Percentiles rank a stretch among this genome's conserved stretches.
Conservation (phyloP, 1,284 basidiomycete species). For the Ganoderma multipileum region DNA sequence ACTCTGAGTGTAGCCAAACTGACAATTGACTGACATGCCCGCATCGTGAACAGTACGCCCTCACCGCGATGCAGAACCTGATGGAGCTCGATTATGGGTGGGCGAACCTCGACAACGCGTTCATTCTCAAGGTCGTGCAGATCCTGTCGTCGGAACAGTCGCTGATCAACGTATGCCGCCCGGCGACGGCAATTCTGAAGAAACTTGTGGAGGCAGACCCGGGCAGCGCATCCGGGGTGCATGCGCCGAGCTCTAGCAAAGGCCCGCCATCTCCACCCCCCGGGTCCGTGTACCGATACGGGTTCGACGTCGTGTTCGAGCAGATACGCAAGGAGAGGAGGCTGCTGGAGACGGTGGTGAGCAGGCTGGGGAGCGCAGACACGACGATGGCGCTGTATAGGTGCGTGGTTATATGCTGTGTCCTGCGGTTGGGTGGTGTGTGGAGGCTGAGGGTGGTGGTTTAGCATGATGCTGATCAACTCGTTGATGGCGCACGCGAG, state of each 20-base stretch:
- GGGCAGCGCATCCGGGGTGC: conserved; percentile 61
- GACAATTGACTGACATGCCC: background rate
- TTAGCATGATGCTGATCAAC: conserved; percentile 89
- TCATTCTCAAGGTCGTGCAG: conserved; percentile 82
- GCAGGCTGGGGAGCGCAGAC: conserved; percentile 81
- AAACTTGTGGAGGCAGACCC: conserved; percentile 87
- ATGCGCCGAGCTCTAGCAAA: conserved; percentile 67
- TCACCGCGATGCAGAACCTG: conserved; percentile 85
- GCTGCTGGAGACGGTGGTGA: conserved; percentile 80
- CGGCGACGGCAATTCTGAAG: conserved; percentile 93
- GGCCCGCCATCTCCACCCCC: conserved; percentile 56
- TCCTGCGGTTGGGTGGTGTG: too few relatives aligned
- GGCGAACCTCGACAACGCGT: conserved; percentile 71
- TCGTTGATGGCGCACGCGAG: conserved; percentile 82
- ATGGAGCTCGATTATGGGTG: conserved; percentile 88
- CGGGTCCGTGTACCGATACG: conserved; percentile 80
- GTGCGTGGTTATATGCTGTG: conserved; percentile 48
- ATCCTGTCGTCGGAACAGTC: conserved; percentile 80
- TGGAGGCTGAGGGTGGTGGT: conserved; percentile 7
- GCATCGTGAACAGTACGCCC: conserved; percentile 67
- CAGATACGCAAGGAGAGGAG: conserved; percentile 76
- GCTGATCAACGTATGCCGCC: conserved; percentile 94
- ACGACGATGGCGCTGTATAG: conserved; percentile 87
- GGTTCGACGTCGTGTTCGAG: conserved; percentile 83
- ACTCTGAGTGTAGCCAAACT: background rate